phyloP scores from a whole-genome alignment of 2,329 filamentous ascomycete genomes.

The Talaromyces sp. region DNA sequence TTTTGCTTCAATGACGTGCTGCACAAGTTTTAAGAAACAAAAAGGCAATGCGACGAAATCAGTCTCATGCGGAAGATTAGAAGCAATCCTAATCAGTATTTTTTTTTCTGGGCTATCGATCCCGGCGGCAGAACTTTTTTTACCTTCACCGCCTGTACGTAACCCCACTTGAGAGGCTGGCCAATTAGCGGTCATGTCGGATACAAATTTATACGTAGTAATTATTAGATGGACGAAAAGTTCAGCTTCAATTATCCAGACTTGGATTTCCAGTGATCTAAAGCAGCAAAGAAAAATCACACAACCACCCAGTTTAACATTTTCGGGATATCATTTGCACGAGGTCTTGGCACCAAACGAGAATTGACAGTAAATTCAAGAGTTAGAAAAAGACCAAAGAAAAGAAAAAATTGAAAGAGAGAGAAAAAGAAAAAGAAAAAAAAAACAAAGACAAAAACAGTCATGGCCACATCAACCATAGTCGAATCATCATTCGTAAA shows the following conservation, averaged over 20 bases:
- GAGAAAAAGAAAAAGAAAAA: not conserved
- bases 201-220: not conserved
- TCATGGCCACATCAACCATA: not conserved
- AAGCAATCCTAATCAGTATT: not conserved
- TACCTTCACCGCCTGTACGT: not conserved
- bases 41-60: not conserved
- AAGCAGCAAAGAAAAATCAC: not conserved
- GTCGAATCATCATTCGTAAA: not conserved
- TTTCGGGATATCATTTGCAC: not conserved
- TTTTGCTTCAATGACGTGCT: slow-evolving; percentile 22
- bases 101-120: slow-evolving; percentile 3
- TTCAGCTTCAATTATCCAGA: too few species aligned
- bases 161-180: not conserved
- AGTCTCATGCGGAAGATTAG: not conserved
- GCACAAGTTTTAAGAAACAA: not conserved
- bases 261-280: not conserved
- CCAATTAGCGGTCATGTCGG: not conserved
- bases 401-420: not conserved
- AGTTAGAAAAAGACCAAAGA: not conserved
- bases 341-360: not conserved
- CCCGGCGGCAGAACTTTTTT: slow-evolving; percentile 11
- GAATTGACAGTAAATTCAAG: not conserved
- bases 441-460: not conserved
- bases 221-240: too few species aligned
- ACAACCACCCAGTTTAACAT: not conserved